Evolutionary conservation across 352 stramenopile species (phyloP).

Genomic region (Pythium chondricola): DNA sequence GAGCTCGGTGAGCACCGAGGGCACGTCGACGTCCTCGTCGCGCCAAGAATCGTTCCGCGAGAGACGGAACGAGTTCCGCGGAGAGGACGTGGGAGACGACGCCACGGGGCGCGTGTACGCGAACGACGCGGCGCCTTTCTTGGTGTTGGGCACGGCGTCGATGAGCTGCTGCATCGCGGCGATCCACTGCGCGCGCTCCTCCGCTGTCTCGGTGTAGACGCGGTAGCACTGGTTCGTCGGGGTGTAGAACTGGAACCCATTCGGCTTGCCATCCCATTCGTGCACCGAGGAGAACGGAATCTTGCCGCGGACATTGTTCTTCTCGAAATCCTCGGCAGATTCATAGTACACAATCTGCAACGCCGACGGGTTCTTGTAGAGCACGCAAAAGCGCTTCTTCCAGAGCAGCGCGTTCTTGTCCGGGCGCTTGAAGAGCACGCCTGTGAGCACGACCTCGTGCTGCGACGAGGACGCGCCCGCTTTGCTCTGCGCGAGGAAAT

Average conservation of each 20-base stretch:
- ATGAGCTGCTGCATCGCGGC: slow-evolving; percentile 61
- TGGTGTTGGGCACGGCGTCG: slow-evolving; percentile 58
- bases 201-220: slow-evolving; percentile 72
- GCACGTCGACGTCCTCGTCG: slow-evolving; percentile 66
- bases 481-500: slow-evolving; percentile 18
- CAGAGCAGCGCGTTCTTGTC: slow-evolving; percentile 81
- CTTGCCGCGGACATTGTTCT: slow-evolving; percentile 69
- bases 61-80: slow-evolving; percentile 35
- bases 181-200: slow-evolving; percentile 67
- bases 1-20: slow-evolving; percentile 56
- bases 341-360: slow-evolving; percentile 83
- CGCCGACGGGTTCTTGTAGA: slow-evolving; percentile 44
- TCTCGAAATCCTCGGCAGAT: slow-evolving; percentile 62
- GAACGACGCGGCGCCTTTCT: slow-evolving; percentile 54
- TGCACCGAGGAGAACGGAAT: slow-evolving; percentile 79
- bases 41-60: slow-evolving; percentile 70
- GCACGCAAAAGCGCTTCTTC: slow-evolving; percentile 86
- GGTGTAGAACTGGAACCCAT: slow-evolving; percentile 86
- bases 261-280: slow-evolving; percentile 80
- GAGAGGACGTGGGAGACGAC: slow-evolving; percentile 54
- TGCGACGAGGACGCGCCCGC: slow-evolving; percentile 7
- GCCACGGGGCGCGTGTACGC: slow-evolving; percentile 64
- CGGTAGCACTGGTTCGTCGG: slow-evolving; percentile 79
- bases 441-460: slow-evolving; percentile 48
- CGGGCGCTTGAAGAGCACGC: slow-evolving; percentile 77